Base-by-base conservation (phyloP, 805 yeast species). In the Saccharomyces jurei region DNA sequence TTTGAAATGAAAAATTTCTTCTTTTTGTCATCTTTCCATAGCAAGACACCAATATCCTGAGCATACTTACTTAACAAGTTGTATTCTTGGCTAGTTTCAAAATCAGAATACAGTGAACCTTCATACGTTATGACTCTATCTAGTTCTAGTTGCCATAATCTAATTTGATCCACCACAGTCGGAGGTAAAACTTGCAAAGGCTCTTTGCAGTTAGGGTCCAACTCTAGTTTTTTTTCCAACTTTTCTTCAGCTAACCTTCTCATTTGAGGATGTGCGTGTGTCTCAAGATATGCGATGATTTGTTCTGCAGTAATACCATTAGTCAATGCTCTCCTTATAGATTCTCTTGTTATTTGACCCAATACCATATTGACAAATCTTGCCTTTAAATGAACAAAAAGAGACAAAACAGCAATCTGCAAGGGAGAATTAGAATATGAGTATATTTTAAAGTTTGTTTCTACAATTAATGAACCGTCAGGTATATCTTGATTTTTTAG, bases 251-350 rank as follows among this genome's bases (percentile, higher is more conserved):
- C 94, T 46, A 81, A 65, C 51, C 85, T 77, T 53, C 82, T 74
- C 94, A 92, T 87, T 67, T 90, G 96, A 2, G 95, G 87, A 71
- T 92, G 98, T 0, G 97, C 96, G 74, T 94, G 97, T 0, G 90
- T 80, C 58, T 89, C 90, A 48, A 94, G 71, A 67, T 92, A 94
- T 59, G 89, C 82, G 57, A 94, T 86, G 61, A 94, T 88, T 68
- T 94, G 99, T 41, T 90, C 97, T 0, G 98, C 92, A 0, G 97
- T 87, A 62, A 94, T 94, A 29, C 99, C 99, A 62, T 87, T 89
- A 46, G 76, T 67, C 41, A 94, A 72, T 0, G 99, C 99, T 52
- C 80, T 76, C 56, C 98, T 77, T 22, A 94, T 84, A 0, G 96
- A 88, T 63, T 92, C 97, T 69, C 98, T 81, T 4, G 97, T 91